Percentiles rank a stretch among this genome's conserved stretches.
These are phyloP conservation scores for Hypoxylon sp. DNA, from an alignment of 2,329 filamentous ascomycete species.

Conservation along the genomic window DNA sequence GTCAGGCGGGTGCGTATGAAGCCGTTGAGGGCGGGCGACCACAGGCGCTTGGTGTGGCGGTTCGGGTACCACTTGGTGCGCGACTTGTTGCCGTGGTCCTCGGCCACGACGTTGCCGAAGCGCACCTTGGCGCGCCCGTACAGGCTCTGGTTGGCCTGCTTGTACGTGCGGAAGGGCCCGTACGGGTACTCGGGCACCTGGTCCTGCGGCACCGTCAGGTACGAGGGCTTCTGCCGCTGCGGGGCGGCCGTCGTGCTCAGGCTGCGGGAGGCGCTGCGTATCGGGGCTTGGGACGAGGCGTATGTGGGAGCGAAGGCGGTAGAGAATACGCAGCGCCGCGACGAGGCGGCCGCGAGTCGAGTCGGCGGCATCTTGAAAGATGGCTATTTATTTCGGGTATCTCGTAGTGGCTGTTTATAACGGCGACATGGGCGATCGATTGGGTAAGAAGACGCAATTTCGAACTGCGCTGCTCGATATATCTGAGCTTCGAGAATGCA, in stretches of 20 bases:
- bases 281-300: background rate
- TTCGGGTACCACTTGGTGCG: conserved; percentile 80
- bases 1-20: conserved; percentile 74
- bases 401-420: background rate
- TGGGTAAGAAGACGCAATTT: background rate
- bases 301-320: conserved; percentile 1
- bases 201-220: conserved; percentile 51
- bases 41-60: conserved; percentile 72
- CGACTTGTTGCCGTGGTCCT: conserved; percentile 73
- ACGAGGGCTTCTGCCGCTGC: conserved; percentile 42
- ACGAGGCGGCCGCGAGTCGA: conserved; percentile 14
- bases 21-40: conserved; percentile 66
- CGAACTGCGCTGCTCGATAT: background rate
- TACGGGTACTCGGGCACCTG: conserved; percentile 73
- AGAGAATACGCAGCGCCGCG: conserved; percentile 10
- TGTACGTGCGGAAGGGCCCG: conserved; percentile 74
- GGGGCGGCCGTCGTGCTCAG: conserved; percentile 38
- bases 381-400: background rate
- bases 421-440: background rate
- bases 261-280: conserved; percentile 26
- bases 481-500: background rate
- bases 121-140: conserved; percentile 76
- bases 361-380: conserved; percentile 21
- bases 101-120: conserved; percentile 79
- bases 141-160: conserved; percentile 79